phyloP scores from a whole-genome alignment of 2,329 filamentous ascomycete genomes.

The Fusarium stilboides region DNA sequence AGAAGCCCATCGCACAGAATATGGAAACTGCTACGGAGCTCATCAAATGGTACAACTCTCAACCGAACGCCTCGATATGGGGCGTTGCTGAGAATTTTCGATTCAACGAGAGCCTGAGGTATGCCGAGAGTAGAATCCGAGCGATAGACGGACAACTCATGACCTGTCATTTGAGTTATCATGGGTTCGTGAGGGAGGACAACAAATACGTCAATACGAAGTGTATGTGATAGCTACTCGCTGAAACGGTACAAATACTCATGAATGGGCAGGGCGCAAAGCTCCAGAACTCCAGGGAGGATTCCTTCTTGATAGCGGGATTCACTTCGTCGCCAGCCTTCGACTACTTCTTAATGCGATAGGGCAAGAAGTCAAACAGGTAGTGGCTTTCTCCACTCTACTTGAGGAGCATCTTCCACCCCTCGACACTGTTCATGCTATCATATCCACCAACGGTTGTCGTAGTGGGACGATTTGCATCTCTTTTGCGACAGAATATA shows the following conservation, averaged over 20 bases:
- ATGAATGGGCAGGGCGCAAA: constrained; percentile 11
- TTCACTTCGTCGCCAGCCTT: constrained; percentile 36
- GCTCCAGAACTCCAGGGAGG: constrained; percentile 12
- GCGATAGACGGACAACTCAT: neutral
- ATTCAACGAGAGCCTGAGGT: constrained; percentile 24
- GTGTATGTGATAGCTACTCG: neutral
- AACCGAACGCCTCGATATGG: constrained; percentile 17
- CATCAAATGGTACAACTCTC: constrained; percentile 14
- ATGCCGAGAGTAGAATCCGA: constrained; percentile 2
- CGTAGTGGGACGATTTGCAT: constrained; percentile 4
- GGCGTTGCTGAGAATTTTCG: constrained; percentile 32
- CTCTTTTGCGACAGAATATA: neutral
- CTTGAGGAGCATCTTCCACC: constrained; percentile 21
- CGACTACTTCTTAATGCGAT: constrained; percentile 1
- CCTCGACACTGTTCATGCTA: constrained; percentile 21
- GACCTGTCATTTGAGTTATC: neutral
- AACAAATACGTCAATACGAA: constrained; percentile 7
- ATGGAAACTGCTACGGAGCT: neutral
- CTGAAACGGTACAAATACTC: neutral
- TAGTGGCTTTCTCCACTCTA: constrained; percentile 19
- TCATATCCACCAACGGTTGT: neutral
- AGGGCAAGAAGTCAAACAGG: constrained; percentile 8
- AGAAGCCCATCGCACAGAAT: constrained; percentile 4
- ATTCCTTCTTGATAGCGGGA: constrained; percentile 25
- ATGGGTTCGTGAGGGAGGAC: neutral